Conservation (phyloP, 2,329 filamentous ascomycete species). For the Nemania diffusa region DNA sequence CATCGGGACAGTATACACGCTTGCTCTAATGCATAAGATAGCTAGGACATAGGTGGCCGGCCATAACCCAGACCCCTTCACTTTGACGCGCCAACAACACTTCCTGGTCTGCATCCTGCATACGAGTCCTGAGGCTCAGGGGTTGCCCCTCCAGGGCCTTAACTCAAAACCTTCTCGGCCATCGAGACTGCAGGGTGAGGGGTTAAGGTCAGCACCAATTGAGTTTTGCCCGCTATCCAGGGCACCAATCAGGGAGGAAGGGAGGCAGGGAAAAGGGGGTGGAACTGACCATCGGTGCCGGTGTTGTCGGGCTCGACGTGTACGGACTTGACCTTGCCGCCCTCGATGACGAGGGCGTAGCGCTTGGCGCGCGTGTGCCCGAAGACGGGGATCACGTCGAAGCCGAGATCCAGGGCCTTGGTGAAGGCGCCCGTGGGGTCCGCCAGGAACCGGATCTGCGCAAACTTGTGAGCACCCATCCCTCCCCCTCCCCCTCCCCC, state of each 20-base stretch:
- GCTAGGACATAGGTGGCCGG: not conserved
- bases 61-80: not conserved
- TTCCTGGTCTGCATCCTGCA: not conserved
- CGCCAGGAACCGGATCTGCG: slow-evolving; percentile 85
- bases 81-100: not conserved
- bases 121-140: not conserved
- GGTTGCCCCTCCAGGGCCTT: slow-evolving; percentile 4
- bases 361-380: slow-evolving; percentile 86
- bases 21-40: slow-evolving; percentile 6
- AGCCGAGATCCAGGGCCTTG: slow-evolving; percentile 82
- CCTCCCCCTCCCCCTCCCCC: not conserved
- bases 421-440: slow-evolving; percentile 85
- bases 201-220: slow-evolving; percentile 16
- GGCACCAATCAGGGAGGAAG: not conserved
- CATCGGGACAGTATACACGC: not conserved
- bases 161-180: slow-evolving; percentile 62
- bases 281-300: slow-evolving; percentile 74
- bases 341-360: slow-evolving; percentile 83
- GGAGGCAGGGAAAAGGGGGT: not conserved
- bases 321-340: slow-evolving; percentile 84
- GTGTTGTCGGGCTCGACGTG: slow-evolving; percentile 91
- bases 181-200: slow-evolving; percentile 55
- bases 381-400: slow-evolving; percentile 82
- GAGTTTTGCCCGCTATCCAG: not conserved
- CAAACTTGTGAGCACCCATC: not conserved